These are phyloP conservation scores for Helicocarpus griseus DNA, from an alignment of 2,329 filamentous ascomycete genomes.

Conservation along the genomic window DNA sequence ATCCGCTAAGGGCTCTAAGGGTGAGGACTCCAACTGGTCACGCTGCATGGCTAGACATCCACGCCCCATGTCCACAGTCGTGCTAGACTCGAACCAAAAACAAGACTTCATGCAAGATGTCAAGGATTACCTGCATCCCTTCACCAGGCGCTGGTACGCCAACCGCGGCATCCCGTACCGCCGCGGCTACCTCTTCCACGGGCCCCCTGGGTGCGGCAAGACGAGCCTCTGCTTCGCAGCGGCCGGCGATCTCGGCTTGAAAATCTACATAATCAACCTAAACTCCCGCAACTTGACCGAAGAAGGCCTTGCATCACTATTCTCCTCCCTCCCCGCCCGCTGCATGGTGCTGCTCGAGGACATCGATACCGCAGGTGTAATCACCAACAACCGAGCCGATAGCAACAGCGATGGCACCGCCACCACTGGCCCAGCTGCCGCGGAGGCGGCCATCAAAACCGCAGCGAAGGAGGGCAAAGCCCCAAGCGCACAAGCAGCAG, in stretches of 20 bases:
- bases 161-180: constrained; percentile 79
- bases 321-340: constrained; percentile 56
- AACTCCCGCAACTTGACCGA: constrained; percentile 54
- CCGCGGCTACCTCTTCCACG: constrained; percentile 71
- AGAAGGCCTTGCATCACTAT: constrained; percentile 55
- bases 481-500: constrained; percentile 4
- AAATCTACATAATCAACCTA: constrained; percentile 62
- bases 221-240: constrained; percentile 61
- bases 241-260: constrained; percentile 59
- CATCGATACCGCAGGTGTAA: constrained; percentile 63
- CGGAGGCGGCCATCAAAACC: too few species aligned
- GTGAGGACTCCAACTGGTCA: constrained; percentile 19
- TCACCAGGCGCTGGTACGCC: constrained; percentile 60
- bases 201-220: constrained; percentile 73
- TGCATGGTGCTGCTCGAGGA: constrained; percentile 69
- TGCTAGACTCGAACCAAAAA: constrained; percentile 43
- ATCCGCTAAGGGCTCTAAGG: constrained; percentile 15
- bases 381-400: too few species aligned
- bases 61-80: constrained; percentile 45
- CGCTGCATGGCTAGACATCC: constrained; percentile 37
- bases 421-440: too few species aligned
- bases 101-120: constrained; percentile 42
- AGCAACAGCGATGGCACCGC: too few species aligned
- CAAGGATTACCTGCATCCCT: constrained; percentile 47
- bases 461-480: constrained; percentile 18